A percentile compares a stretch with the other conserved stretches of the same genome.
Conservation (phyloP, 2,329 filamentous ascomycete species). For the Paramyrothecium sp. region DNA sequence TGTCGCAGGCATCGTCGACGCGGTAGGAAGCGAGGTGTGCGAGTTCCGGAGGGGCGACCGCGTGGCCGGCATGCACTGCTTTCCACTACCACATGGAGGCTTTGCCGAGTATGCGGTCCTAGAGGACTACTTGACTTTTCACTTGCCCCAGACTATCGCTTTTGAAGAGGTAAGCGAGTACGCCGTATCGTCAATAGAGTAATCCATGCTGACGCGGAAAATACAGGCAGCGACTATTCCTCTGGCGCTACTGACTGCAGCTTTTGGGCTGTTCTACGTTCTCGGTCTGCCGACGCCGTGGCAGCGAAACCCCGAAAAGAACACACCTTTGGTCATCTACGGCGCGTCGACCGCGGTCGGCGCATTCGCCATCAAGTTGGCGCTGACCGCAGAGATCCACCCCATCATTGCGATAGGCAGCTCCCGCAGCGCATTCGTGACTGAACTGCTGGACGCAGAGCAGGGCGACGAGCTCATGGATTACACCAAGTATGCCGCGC, state of each 20-base stretch:
- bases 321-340: slow-evolving; percentile 39
- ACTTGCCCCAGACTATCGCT: slow-evolving; percentile 42
- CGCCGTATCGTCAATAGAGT: not conserved
- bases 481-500: slow-evolving; percentile 10
- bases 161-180: slow-evolving; percentile 37
- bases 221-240: slow-evolving; percentile 53
- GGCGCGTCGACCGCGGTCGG: slow-evolving; percentile 53
- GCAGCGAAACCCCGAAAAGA: slow-evolving; percentile 23
- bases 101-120: slow-evolving; percentile 61
- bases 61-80: not conserved
- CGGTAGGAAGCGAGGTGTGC: not conserved
- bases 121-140: slow-evolving; percentile 53
- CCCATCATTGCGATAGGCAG: slow-evolving; percentile 59
- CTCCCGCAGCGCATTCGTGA: slow-evolving; percentile 10
- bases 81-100: slow-evolving; percentile 38
- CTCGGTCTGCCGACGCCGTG: slow-evolving; percentile 50
- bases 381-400: slow-evolving; percentile 48
- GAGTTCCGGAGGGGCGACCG: not conserved
- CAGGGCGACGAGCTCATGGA: slow-evolving; percentile 18
- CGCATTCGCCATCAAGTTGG: slow-evolving; percentile 56
- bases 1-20: not conserved
- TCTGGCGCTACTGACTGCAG: slow-evolving; percentile 53
- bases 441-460: slow-evolving; percentile 9
- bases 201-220: not conserved
- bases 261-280: slow-evolving; percentile 45